Percentiles rank a stretch among this genome's conserved stretches.
These are phyloP conservation scores for Dianthus caryophyllus DNA, from an alignment of 148 eudicot species.

Conservation along the genomic window DNA sequence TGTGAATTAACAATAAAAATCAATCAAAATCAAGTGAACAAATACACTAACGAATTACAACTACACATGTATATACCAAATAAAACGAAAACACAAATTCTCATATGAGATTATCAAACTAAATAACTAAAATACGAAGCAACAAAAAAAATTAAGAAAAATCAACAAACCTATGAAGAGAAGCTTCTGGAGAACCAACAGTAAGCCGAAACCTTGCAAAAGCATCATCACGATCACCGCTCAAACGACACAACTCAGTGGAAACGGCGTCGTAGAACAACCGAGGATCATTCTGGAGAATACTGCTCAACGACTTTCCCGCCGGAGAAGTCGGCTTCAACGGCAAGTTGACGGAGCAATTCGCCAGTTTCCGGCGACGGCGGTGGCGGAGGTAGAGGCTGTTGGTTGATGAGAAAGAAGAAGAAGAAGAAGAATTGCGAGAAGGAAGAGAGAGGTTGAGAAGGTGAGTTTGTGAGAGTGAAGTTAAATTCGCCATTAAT, in stretches of 20 bases:
- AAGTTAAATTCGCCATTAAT: constrained; percentile 15
- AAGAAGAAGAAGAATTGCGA: not conserved
- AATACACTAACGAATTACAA: no score
- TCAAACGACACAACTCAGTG: constrained; percentile 45
- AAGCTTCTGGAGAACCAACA: constrained; percentile 48
- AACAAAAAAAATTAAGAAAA: not conserved
- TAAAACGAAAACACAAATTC: no score
- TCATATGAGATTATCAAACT: no score
- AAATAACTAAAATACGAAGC: no score
- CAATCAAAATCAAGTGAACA: no score
- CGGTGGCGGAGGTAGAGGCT: no score
- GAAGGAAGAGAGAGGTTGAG: constrained; percentile 1
- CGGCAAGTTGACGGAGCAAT: constrained; percentile 48
- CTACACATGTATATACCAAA: no score
- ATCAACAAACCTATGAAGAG: constrained; percentile 58
- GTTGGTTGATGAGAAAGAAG: not conserved
- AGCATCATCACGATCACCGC: constrained; percentile 47
- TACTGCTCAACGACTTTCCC: constrained; percentile 47
- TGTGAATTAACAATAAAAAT: no score
- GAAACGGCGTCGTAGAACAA: constrained; percentile 50
- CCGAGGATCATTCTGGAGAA: constrained; percentile 44
- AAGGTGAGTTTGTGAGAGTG: constrained; percentile 9
- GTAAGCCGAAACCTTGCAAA: constrained; percentile 37
- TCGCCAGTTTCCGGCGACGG: constrained; percentile 9
- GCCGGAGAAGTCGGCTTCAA: constrained; percentile 41